These are phyloP conservation scores for Metarhizium humberi DNA, from an alignment of 2,329 filamentous ascomycete genomes.

Conservation along the genomic window DNA sequence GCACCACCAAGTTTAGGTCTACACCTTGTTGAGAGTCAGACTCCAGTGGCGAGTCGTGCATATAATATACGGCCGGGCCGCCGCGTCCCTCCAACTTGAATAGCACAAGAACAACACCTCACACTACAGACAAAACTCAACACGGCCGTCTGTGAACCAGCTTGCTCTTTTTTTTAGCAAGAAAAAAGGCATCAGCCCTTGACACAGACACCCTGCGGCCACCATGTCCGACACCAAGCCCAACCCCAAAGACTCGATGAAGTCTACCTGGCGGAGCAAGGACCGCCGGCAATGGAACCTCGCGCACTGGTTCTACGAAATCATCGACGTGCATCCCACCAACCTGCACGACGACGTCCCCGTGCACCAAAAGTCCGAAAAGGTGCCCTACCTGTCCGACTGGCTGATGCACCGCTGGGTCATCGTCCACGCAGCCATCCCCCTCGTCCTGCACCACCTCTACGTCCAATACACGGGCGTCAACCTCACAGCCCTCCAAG, in stretches of 20 bases:
- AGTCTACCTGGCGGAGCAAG: constrained; percentile 11
- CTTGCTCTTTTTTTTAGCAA: too few relatives aligned
- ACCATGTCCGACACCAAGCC: not conserved
- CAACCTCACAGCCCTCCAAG: constrained; percentile 6
- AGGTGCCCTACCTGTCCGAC: constrained; percentile 19
- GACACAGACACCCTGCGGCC: not conserved
- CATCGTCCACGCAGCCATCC: constrained; percentile 17
- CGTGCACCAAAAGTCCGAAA: constrained; percentile 23
- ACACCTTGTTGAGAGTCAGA: too few relatives aligned
- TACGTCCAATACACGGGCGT: constrained; percentile 7
- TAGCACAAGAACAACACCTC: too few relatives aligned
- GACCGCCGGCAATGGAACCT: constrained; percentile 9
- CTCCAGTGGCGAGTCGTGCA: too few relatives aligned
- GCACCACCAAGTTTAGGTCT: too few relatives aligned
- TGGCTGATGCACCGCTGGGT: constrained; percentile 21
- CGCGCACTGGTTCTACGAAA: constrained; percentile 11
- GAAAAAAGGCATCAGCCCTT: too few relatives aligned
- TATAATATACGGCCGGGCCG: too few relatives aligned
- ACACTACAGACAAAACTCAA: too few relatives aligned
- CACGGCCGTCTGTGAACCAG: too few relatives aligned
- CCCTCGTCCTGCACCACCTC: constrained; percentile 15
- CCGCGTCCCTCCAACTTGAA: too few relatives aligned
- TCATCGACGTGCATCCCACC: constrained; percentile 8
- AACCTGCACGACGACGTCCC: constrained; percentile 12
- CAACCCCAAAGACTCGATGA: constrained; percentile 13